A percentile compares a stretch with the other conserved stretches of the same genome.
phyloP scores from a whole-genome alignment of 73 alveolate species.

The Paramecium tetraurelia region DNA sequence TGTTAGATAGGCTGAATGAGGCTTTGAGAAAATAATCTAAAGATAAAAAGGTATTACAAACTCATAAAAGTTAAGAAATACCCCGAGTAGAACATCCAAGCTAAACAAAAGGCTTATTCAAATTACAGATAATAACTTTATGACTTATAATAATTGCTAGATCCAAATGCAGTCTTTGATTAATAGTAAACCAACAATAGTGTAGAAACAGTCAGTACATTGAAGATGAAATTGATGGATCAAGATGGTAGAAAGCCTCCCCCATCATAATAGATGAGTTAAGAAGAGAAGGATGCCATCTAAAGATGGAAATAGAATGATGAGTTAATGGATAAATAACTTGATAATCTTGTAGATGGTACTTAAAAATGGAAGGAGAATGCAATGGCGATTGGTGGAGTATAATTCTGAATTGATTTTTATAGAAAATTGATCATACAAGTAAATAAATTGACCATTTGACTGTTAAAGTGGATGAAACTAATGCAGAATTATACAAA shows the following conservation, averaged over 20 bases:
- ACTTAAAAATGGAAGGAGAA: slow-evolving; percentile 1
- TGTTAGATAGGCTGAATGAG: background rate
- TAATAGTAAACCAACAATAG: background rate
- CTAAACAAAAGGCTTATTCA: slow-evolving; percentile 1
- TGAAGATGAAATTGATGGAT: slow-evolving; percentile 15
- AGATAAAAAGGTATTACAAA: background rate
- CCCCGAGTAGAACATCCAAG: background rate
- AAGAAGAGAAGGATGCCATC: slow-evolving; percentile 18
- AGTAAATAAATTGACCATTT: background rate
- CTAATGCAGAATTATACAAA: slow-evolving; percentile 36
- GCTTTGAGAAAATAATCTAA: slow-evolving; percentile 21
- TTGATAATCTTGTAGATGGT: background rate
- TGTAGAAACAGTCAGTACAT: background rate
- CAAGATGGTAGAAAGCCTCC: slow-evolving; percentile 43
- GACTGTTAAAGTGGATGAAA: background rate
- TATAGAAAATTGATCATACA: slow-evolving; percentile 35
- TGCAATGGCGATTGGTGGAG: slow-evolving; percentile 14
- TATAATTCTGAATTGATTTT: background rate
- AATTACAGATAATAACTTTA: slow-evolving; percentile 6
- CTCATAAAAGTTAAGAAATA: background rate
- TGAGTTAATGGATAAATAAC: background rate
- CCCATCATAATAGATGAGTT: background rate
- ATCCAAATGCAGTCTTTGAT: background rate
- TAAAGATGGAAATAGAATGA: slow-evolving; percentile 29
- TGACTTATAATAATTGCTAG: background rate